Evolutionary conservation across 2,329 filamentous ascomycete genomes (phyloP), one percentile per base, ranked within the genome.

Genomic region (Colletotrichum lini): DNA sequence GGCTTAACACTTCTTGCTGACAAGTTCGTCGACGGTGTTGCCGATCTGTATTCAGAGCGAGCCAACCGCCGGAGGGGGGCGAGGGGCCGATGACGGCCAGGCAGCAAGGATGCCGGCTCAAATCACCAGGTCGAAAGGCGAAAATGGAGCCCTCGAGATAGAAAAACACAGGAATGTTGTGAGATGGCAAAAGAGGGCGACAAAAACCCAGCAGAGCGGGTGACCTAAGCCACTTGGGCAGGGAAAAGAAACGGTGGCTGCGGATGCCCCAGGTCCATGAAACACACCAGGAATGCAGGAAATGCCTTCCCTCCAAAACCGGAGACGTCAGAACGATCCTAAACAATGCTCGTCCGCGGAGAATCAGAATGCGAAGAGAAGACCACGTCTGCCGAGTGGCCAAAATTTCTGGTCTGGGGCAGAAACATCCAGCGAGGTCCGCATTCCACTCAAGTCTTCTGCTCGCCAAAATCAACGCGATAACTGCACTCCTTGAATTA

Each of bases 171-270:
- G n/a, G 52, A 57, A 23, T 47, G 52, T 26, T 26, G 50, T 23
- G 60, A 54, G 10, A 44, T 45, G 49, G 40, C 62, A 47, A 40
- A 42, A 40, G 45, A 38, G 45, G 58, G 44, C 23, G 42, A 21
- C 26, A 54, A 50, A 53, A 71, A 62, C 40, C 64, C 57, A 53
- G 56, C 45, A 42, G 26, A 18, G 64, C 57, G 57, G 69, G 13
- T 64, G 59, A 71, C 58, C 53, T 38, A 68, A 68, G 68, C 65
- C 68, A 71, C 40, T 50, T 47, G 18, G 4, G 38, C 30, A 30
- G n/a, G 26, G 67, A 63, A 67, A 71, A 62, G 50, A 67, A 67
- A 62, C 26, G 52, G 13, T 52, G 26, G 18, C 52, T 21, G 10
- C 30, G 38, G 16, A 52, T 63, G 49, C 38, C 35, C 35, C 49